Evolutionary conservation across 495 filamentous ascomycete species (phyloP), one percentile per base, ranked within the genome.

Genomic region (Aspergillus baeticus): DNA sequence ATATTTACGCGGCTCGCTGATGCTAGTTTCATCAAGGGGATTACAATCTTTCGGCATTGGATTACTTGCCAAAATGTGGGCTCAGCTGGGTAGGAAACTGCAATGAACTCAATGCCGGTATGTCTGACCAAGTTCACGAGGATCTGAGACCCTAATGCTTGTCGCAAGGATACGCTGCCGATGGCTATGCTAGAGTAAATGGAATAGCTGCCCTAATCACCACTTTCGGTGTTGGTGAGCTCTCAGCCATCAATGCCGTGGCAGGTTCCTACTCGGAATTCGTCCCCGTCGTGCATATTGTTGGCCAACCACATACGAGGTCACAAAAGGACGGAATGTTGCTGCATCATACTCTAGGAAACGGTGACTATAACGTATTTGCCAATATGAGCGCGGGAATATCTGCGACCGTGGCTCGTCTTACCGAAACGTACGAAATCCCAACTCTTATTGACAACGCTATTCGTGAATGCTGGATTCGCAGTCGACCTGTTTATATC

Each of bases 341-440:
- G n/a, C 78, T 98, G 11, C 93, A 98, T 67, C 93, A 98, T 71
- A 96, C 92, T 1, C 85, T 98, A 13, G 92, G 91, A 31, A 94
- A 96, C 64, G 92, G 92, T 26, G 87, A 94, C 66, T 94, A 89
- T 70, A 84, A 88, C 53, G 89, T 89, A n/a, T 96, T 94, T 64
- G 76, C 82, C 58, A 80, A 86, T 57, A 96, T 97, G 87, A 87
- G 77, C 65, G 72, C 74, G 13, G 71, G 81, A 20, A 86, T 96
- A 58, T 87, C 90, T 6, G 89, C 85, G 66, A 81, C 84, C 29
- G 75, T 84, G 31, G 84, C 86, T 10, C 83, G 82, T 26, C 77
- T 98, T 43, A 85, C 84, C 51, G 80, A 92, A 36, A 81, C 85
- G 1, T 62, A 75, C 46, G 85, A 91, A 54, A 87, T 87, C 15